Evolutionary conservation across 345 rosid species (phyloP), one percentile per base, ranked within the genome.

Genomic region (Psidium friedrichsthalianum): DNA sequence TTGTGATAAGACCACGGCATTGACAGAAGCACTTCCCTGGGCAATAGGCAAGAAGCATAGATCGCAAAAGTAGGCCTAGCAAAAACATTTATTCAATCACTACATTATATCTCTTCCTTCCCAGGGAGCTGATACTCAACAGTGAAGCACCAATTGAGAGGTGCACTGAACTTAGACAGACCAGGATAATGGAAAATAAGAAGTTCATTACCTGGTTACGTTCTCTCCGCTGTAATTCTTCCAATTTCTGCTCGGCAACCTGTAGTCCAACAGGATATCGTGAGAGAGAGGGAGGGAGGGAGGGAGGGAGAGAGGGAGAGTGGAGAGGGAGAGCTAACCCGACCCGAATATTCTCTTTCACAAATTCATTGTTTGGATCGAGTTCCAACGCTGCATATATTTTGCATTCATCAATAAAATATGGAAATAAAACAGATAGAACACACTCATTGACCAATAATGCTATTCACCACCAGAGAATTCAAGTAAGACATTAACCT

Each of bases 331-430:
- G 44, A 69, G 78, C 44, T 69, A 69, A 69, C 24, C 92, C 83
- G 83, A 94, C 98, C 98, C 86, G 90, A 87, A 95, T 93, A 83
- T 95, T 95, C 90, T 92, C 98, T 90, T 92, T 94, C 83, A 95
- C 92, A 51, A 92, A 87, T 89, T 92, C 95, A 59, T 94, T 95
- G 84, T 91, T 85, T 15, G 98, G 98, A 89, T 96, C 98, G 90
- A 95, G 85, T 85, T 88, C 92, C 94, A 95, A 92, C 84, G 96
- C 98, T 95, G 95, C 36, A 82, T 25, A 21, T 22, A 61, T n/a
- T 44, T 59, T 21, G 16, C 59, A 59, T 61, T 20, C 52, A 51
- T 59, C 84, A 82, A 51, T 82, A 49, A 53, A 59, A 57, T 84
- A 36, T 59, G 18, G 8, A 52, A 82, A 52, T 22, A 85, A 56